Evolutionary conservation across 306 rosid species (phyloP).

Genomic region (Notholithocarpus densiflorus): DNA sequence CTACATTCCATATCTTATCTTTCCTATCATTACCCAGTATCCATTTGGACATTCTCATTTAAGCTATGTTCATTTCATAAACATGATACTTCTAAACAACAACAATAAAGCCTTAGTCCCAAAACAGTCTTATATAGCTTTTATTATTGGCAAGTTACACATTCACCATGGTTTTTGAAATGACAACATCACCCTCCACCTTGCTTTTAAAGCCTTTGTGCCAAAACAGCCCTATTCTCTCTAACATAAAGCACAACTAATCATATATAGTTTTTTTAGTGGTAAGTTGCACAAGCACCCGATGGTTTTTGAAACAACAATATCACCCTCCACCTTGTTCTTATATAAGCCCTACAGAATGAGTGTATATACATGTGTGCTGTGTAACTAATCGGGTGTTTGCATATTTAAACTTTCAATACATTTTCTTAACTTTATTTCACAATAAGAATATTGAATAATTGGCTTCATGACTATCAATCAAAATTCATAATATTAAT

Average conservation of each 20-base stretch:
- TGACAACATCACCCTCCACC: too few relatives aligned
- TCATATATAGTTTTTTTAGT: neutral
- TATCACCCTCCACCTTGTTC: too few relatives aligned
- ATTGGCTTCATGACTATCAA: neutral
- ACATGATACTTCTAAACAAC: too few relatives aligned
- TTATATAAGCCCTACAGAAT: neutral
- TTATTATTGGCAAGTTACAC: too few relatives aligned
- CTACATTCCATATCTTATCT: neutral
- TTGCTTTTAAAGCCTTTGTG: too few relatives aligned
- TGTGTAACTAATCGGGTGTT: neutral
- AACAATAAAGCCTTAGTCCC: neutral
- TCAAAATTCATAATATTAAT: neutral
- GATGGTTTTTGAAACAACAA: too few relatives aligned
- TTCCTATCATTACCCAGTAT: neutral
- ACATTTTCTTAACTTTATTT: neutral
- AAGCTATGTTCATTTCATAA: too few relatives aligned
- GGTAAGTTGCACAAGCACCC: too few relatives aligned
- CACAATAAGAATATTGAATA: neutral
- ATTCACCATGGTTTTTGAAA: too few relatives aligned
- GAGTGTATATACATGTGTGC: neutral
- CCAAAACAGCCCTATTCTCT: too few relatives aligned
- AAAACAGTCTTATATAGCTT: neutral
- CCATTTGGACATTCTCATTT: neutral
- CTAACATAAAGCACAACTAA: too few relatives aligned
- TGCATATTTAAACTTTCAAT: neutral